Evolutionary conservation across 2,329 filamentous ascomycete genomes (phyloP), one percentile per base, ranked within the genome.

Genomic region (Ploettnerulaceae sp.): DNA sequence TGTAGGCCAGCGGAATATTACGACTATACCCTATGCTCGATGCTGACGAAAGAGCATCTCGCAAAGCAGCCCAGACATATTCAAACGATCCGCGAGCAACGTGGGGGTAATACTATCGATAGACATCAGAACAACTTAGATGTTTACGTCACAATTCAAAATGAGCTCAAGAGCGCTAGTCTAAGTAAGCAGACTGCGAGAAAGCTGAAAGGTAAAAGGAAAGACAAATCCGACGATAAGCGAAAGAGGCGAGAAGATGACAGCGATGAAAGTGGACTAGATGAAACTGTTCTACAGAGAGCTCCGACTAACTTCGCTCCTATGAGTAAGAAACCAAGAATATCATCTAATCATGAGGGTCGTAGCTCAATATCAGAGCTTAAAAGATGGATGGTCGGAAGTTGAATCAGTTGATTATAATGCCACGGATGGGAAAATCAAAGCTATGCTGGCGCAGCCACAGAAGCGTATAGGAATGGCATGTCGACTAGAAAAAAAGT

Each of bases 121-220:
- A 41, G 50, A 7, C 61, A 63, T 37, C 26, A 49, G 15, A 58
- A 58, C 7, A 52, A 64, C 22, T 54, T 63, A n/a, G 56, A 62
- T n/a, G 11, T 52, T 2, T 59, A 49, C 33, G 47, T 60, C 14
- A 37, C 26, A 5, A 48, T 44, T 3, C 36, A 47, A 20, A 33
- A 42, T 32, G 11, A 34, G 33, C 37, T 34, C 9, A 48, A 12
- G 26, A 45, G 14, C 25, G 21, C 4, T 9, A 47, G 11, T 8
- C 15, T 31, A 17, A 14, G 12, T 4, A 24, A 15, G 6, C 21
- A 11, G 8, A 15, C 12, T 9, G 12, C 4, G 14, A 26, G n/a
- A 20, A 12, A 12, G 11, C 5, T 20, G 3, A 24, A 40, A 14
- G 18, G 26, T 8, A 18, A 21, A 9, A 2, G 17, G 5, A 11